phyloP scores from a whole-genome alignment of 768 basidiomycete species.

The Trametes maxima region DNA sequence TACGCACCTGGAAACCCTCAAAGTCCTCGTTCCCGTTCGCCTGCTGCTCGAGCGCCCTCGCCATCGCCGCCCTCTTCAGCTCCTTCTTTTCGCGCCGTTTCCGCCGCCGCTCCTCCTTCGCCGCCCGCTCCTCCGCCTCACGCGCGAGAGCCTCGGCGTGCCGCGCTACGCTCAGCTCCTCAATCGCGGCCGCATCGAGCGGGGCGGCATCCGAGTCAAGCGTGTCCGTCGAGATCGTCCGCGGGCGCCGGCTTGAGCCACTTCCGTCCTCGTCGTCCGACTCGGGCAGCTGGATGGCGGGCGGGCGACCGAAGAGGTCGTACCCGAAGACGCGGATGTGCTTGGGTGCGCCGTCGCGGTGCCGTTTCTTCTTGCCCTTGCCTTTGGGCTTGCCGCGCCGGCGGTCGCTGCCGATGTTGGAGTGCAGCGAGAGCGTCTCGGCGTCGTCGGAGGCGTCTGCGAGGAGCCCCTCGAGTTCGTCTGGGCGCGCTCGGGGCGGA shows the following conservation, averaged over 20 bases:
- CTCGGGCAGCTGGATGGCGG: constrained; percentile 58
- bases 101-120: constrained; percentile 50
- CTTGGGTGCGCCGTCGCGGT: constrained; percentile 32
- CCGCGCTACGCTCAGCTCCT: constrained; percentile 48
- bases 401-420: constrained; percentile 50
- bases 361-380: constrained; percentile 23
- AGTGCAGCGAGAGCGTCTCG: constrained; percentile 67
- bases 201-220: constrained; percentile 75
- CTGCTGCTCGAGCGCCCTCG: constrained; percentile 36
- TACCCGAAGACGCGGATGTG: constrained; percentile 65
- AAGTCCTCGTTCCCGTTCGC: constrained; percentile 44
- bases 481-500: constrained; percentile 35
- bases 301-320: constrained; percentile 64
- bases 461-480: constrained; percentile 55
- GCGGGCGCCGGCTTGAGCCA: constrained; percentile 7
- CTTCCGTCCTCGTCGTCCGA: constrained; percentile 41
- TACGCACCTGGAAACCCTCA: constrained; percentile 68
- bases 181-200: constrained; percentile 59
- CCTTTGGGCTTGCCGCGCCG: constrained; percentile 37
- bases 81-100: constrained; percentile 49
- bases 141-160: constrained; percentile 38
- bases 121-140: constrained; percentile 44
- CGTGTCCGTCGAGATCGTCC: constrained; percentile 42
- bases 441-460: constrained; percentile 54
- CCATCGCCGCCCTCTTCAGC: constrained; percentile 43